Base-by-base conservation (phyloP, 345 rosid genomes). In the Cochlearia excelsa region DNA sequence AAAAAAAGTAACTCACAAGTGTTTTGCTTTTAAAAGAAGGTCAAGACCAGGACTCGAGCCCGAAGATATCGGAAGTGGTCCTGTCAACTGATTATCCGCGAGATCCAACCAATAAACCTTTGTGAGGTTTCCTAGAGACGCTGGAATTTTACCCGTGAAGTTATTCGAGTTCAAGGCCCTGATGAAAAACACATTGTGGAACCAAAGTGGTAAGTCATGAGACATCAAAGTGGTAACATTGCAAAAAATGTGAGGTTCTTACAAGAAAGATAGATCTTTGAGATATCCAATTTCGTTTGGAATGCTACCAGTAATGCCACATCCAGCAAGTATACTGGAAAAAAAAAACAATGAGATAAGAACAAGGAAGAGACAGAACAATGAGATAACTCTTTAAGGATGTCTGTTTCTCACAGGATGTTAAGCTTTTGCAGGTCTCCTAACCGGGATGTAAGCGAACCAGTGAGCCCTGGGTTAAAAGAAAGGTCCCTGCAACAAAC, bases 91-190 rank as follows among this genome's bases (percentile, higher is more conserved):
- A 72, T 93, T 93, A 55, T 85, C 95, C 50, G 97, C 89, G 10
- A 93, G 77, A 75, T 93, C 99, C 31, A 93, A 69, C 97, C 91
- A 87, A 58, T 79, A 79, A 43, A 93, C 86, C 26, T 81, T 81
- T 57, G 88, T 83, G 54, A 93, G 90, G 48, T 78, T 84, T 42
- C 97, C 95, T 66, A 93, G 46, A 26, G 97, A 79, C 27, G 90
- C 70, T 7, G 97, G 99, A 50, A 93, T 87, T 51, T 35, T 67
- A 33, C 95, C 97, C 0, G 83, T 84, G 59, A 93, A 85, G 64
- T 93, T 86, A 75, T 89, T 93, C n/a, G 89, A 82, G 74, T 93
- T 89, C 74, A 93, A 79, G 52, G 99, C 99, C 86, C 97, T 93
- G 79, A 49, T 30, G 23, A 16, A 64, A 65, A 26, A 42, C 55